Evolutionary conservation across 768 basidiomycete species (phyloP).

Genomic region (Mycena polygramma): DNA sequence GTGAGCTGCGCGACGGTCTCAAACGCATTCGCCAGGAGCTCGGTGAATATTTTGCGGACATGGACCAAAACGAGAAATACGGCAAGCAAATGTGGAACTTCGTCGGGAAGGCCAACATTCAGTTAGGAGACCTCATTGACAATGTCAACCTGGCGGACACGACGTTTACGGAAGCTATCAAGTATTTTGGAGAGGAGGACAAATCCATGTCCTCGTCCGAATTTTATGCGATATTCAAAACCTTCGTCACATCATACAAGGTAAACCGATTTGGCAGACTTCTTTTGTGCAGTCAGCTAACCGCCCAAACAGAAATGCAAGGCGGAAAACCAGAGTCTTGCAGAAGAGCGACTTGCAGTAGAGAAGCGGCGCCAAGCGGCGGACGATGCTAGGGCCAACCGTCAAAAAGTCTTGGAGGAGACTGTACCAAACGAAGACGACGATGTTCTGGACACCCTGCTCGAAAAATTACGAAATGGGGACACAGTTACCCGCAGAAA

Average conservation of each 20-base stretch:
- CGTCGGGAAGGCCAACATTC: conserved; percentile 77
- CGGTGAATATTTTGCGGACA: conserved; percentile 81
- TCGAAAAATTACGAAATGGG: conserved; percentile 81
- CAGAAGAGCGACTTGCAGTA: conserved; percentile 75
- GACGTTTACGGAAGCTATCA: conserved; percentile 86
- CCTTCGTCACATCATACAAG: conserved; percentile 94
- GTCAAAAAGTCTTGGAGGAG: conserved; percentile 62
- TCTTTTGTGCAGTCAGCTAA: not conserved
- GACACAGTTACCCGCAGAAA: conserved; percentile 71
- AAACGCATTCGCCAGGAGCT: conserved; percentile 85
- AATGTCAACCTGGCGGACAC: conserved; percentile 89
- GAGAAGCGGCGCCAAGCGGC: conserved; percentile 79
- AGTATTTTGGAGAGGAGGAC: conserved; percentile 95
- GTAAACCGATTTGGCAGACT: conserved; percentile 51
- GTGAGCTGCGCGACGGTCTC: conserved; percentile 82
- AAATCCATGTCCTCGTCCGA: conserved; percentile 88
- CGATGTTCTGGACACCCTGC: conserved; percentile 77
- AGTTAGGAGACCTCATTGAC: conserved; percentile 88
- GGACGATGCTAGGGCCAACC: conserved; percentile 71
- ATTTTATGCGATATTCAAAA: conserved; percentile 98
- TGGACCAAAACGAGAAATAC: conserved; percentile 81
- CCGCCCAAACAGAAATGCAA: conserved; percentile 81
- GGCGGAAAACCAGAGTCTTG: conserved; percentile 78
- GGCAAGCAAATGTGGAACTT: conserved; percentile 95
- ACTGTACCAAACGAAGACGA: conserved; percentile 59